A percentile compares a stretch with the other conserved stretches of the same genome.
Conservation (phyloP, 257 asterid species). For the Verbena officinalis region DNA sequence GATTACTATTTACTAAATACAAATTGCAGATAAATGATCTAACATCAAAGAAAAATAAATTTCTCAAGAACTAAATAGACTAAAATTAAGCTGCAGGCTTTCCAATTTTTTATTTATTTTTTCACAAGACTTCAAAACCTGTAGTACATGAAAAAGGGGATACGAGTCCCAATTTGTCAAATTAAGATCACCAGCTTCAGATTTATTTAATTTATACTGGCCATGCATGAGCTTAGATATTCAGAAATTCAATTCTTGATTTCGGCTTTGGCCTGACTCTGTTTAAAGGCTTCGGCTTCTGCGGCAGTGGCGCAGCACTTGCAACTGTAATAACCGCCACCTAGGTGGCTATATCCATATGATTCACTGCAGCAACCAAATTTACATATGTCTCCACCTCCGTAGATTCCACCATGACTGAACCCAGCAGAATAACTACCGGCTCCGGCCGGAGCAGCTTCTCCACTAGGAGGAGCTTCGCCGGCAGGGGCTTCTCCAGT, state of each 20-base stretch:
- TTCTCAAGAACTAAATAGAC: too few species aligned
- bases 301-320: slow-evolving; percentile 42
- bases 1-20: too few species aligned
- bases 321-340: slow-evolving; percentile 42
- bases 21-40: too few species aligned
- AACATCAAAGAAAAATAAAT: too few species aligned
- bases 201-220: slow-evolving; percentile 1
- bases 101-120: too few species aligned
- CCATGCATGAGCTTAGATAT: not conserved
- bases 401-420: slow-evolving; percentile 34
- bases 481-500: not conserved
- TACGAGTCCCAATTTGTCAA: not conserved
- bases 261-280: slow-evolving; percentile 10
- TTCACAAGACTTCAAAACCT: not conserved
- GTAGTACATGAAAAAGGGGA: not conserved
- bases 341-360: slow-evolving; percentile 30
- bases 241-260: slow-evolving; percentile 10
- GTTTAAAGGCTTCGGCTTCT: slow-evolving; percentile 37
- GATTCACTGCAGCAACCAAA: slow-evolving; percentile 49
- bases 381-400: slow-evolving; percentile 40
- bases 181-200: slow-evolving; percentile 1
- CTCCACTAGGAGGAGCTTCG: not conserved
- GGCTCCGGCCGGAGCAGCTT: not conserved
- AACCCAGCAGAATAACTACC: slow-evolving; percentile 34
- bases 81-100: too few species aligned